phyloP scores from a whole-genome alignment of 2,329 filamentous ascomycete species.

The Bimuria novae-zelandiae region DNA sequence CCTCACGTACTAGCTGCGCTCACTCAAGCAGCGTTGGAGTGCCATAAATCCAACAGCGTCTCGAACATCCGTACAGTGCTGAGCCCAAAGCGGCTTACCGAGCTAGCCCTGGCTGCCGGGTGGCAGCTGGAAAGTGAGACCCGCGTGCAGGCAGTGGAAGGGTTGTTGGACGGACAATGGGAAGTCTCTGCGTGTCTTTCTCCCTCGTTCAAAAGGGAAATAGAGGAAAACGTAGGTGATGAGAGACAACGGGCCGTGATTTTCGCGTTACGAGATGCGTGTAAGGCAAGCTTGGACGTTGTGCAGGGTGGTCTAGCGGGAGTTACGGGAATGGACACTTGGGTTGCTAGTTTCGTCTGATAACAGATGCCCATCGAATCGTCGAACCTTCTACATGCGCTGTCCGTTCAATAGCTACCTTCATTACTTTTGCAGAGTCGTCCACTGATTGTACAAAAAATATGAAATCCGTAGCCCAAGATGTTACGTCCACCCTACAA shows the following conservation, averaged over 20 bases:
- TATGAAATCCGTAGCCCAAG: too few species aligned
- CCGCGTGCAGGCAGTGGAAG: slow-evolving; percentile 44
- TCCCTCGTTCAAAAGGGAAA: slow-evolving; percentile 18
- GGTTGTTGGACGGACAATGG: slow-evolving; percentile 53
- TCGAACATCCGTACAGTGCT: slow-evolving; percentile 57
- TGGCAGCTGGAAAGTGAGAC: slow-evolving; percentile 47
- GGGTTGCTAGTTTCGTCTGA: slow-evolving; percentile 27
- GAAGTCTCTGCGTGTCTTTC: slow-evolving; percentile 17
- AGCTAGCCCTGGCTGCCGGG: slow-evolving; percentile 42
- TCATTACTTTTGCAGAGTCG: too few species aligned
- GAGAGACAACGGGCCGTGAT: slow-evolving; percentile 21
- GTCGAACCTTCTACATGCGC: too few species aligned
- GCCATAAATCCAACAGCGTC: slow-evolving; percentile 41
- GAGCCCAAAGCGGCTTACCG: slow-evolving; percentile 48
- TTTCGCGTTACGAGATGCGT: slow-evolving; percentile 19
- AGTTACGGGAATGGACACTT: slow-evolving; percentile 25
- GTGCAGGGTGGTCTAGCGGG: slow-evolving; percentile 19
- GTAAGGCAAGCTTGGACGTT: slow-evolving; percentile 23
- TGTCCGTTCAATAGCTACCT: too few species aligned
- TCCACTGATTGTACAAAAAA: too few species aligned
- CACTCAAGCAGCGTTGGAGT: slow-evolving; percentile 51
- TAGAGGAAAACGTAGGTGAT: slow-evolving; percentile 19
- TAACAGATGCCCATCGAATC: too few species aligned
- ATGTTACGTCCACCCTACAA: too few species aligned
- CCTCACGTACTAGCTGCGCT: slow-evolving; percentile 60